Evolutionary conservation across 2,329 filamentous ascomycete genomes (phyloP).

Genomic region (Colletotrichum tamarilloi): DNA sequence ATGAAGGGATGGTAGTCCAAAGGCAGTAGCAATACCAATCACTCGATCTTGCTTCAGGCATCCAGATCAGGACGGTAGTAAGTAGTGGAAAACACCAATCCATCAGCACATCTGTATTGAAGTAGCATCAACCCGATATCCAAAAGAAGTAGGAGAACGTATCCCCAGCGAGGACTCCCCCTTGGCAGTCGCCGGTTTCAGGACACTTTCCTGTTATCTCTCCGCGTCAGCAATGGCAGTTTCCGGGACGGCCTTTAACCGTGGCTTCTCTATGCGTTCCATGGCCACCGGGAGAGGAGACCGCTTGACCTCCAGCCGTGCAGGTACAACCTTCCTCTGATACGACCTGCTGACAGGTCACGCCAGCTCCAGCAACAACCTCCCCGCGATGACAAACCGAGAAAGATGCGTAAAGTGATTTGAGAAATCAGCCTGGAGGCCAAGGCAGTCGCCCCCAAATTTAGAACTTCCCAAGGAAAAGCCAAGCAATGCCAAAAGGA

Average conservation of each 20-base stretch:
- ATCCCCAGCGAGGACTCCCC: not conserved
- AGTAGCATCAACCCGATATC: not conserved
- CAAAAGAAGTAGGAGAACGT: not conserved
- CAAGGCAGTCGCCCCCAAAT: conserved; percentile 7
- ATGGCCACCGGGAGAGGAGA: not conserved
- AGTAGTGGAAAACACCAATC: not conserved
- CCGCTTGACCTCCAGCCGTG: not conserved
- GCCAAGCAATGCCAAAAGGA: conserved; percentile 3
- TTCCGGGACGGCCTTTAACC: not conserved
- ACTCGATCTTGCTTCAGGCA: no score
- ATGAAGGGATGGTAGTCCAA: not conserved
- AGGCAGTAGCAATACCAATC: no score
- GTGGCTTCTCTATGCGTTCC: not conserved
- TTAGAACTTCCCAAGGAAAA: not conserved
- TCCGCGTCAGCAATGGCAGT: not conserved
- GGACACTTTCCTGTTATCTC: not conserved
- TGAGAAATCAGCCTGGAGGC: not conserved
- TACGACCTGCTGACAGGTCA: not conserved
- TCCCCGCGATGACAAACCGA: not conserved
- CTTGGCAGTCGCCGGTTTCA: not conserved
- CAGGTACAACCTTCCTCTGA: not conserved
- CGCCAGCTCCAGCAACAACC: not conserved
- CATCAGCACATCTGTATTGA: not conserved
- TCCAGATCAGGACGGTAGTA: no score
- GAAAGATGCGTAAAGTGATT: no score